Base-by-base conservation (phyloP, 305 asterid species). In the Andrographis paniculata region DNA sequence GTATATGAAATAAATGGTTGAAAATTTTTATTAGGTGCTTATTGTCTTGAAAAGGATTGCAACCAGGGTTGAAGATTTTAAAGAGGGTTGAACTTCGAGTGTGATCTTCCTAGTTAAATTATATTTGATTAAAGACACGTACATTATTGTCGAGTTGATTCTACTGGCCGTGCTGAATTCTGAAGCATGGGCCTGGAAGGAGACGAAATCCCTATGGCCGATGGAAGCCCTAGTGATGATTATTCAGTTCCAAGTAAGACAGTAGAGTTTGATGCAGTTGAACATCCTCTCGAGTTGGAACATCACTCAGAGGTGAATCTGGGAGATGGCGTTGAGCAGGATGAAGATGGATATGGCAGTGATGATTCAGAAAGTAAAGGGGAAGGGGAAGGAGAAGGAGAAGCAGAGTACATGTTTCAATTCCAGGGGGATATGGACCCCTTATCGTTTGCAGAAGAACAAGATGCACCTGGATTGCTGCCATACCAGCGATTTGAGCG, bases 401-500 rank as follows among this genome's bases (percentile, higher is more conserved):
- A 65, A 42, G 77, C 58, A 41, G 73, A 57, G 38, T 76, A 76
- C 60, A 55, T 52, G 35, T 75, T 80, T 59, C 82, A 67, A 49
- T 78, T 84, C 64, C 58, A 66, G 39, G 84, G 55, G 5, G 93
- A 65, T 45, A 78, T 73, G 84, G 78, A 84, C 49, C 95, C 95
- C 38, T 61, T 80, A 18, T 56, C 74, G 11, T 78, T 84, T 50
- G 80, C 72, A 0, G 76, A 80, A 60, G 79, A 71, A 55, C 72
- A 71, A 4, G 79, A 73, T 16, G 66, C 93, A 28, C 69, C 75
- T 35, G 79, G 88, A 3, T 62, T 73, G 56, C 83, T 70, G 63
- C 88, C 84, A 42, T 84, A 84, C 18, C 66, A 84, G 63, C 81
- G 77, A 39, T 78, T 84, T 45, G 82, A 80, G 75, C 78, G 54